Percentiles rank a stretch among this genome's conserved stretches.
phyloP scores from a whole-genome alignment of 805 yeast genomes.

The Yarrowia yakushimensis region DNA sequence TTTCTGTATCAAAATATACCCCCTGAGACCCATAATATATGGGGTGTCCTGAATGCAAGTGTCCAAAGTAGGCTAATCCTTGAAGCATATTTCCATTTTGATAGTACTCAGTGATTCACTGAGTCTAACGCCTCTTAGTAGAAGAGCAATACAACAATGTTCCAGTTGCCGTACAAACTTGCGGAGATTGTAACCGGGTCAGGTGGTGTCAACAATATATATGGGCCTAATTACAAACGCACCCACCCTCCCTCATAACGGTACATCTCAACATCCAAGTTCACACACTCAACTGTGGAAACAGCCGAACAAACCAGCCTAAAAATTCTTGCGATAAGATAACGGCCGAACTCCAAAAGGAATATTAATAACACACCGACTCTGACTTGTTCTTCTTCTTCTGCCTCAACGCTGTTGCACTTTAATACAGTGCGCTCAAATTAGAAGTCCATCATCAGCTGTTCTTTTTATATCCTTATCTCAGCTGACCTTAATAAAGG shows the following conservation, averaged over 20 bases:
- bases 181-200: slow-evolving; percentile 16
- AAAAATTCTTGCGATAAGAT: neutral
- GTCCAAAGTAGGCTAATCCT: neutral
- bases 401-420: slow-evolving; percentile 7
- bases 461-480: slow-evolving; percentile 5
- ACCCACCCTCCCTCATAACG: neutral
- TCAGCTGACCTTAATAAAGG: neutral
- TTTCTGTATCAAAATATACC: neutral
- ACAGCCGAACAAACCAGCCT: slow-evolving; percentile 2
- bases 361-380: slow-evolving; percentile 9
- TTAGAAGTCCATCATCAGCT: neutral
- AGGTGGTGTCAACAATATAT: neutral
- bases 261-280: neutral
- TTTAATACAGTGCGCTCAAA: neutral
- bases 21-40: neutral
- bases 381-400: neutral
- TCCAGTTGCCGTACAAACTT: neutral
- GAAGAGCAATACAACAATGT: slow-evolving; percentile 7
- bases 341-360: neutral
- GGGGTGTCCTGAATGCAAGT: neutral
- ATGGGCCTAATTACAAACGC: neutral
- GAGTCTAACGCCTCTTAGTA: slow-evolving; percentile 15
- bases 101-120: slow-evolving; percentile 10
- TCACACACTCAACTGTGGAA: neutral
- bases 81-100: neutral